phyloP scores from a whole-genome alignment of 257 asterid genomes.

The Solanum acaule region DNA sequence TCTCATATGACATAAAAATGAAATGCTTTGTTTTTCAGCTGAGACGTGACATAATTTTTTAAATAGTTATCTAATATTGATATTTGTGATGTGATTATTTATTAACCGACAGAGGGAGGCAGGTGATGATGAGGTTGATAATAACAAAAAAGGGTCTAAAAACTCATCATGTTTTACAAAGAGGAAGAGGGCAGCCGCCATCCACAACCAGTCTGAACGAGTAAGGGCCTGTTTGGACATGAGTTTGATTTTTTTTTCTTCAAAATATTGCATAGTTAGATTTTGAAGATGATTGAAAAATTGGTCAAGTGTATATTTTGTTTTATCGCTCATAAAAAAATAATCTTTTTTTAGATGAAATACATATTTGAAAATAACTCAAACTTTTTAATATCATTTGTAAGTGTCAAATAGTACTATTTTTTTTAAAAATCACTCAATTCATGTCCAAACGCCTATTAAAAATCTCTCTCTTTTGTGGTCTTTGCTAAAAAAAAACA shows the following conservation, averaged over 20 bases:
- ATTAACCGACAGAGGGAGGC: conserved; percentile 22
- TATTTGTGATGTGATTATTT: not conserved
- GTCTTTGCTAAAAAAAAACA: not conserved
- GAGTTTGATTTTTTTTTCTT: not conserved
- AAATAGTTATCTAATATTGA: not conserved
- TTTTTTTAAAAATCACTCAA: not conserved
- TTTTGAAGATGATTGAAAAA: not conserved
- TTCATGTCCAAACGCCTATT: not conserved
- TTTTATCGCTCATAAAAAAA: not conserved
- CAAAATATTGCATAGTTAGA: not conserved
- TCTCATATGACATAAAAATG: too few relatives aligned
- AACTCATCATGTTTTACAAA: conserved; percentile 46
- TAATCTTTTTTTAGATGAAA: not conserved
- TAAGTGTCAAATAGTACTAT: not conserved
- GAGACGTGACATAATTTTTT: not conserved
- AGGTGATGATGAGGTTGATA: conserved; percentile 15
- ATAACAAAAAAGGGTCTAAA: conserved; percentile 29
- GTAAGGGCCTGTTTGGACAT: conserved; percentile 19
- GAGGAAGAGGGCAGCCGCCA: conserved; percentile 78
- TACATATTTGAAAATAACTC: not conserved
- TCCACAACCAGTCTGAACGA: conserved; percentile 78
- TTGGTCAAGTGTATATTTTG: not conserved
- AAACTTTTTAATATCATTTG: not conserved
- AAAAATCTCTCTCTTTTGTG: not conserved
- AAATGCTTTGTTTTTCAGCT: not conserved